Base-by-base conservation (phyloP, 2,329 filamentous ascomycete species). In the Curvularia verruculosa region DNA sequence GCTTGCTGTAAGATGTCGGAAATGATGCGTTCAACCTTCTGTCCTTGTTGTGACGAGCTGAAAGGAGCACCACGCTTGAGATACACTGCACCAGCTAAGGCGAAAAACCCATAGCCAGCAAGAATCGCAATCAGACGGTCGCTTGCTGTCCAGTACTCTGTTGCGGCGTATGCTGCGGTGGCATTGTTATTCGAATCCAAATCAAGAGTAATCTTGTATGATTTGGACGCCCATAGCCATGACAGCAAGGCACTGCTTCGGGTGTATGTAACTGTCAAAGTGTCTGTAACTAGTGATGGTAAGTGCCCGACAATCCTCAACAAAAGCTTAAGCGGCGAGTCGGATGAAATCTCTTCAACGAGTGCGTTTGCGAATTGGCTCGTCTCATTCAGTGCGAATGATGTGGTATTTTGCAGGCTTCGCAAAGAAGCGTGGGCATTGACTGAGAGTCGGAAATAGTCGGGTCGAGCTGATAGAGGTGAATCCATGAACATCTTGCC, bases 1-100 rank as follows among this genome's bases (percentile, higher is more conserved):
- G 95, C 95, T 81, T 99, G 96, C 61, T 92, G 89, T 21, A 99
- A 82, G 1, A 88, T 84, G 61, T 98, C 94, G 23, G 94, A 89
- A 40, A 97, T 77, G 7, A 88, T 84, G 23, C 89, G 89, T 74
- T 98, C 93, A 3, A 85, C 77, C 59, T 81, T 82, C 56, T 84
- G 83, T 4, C 82, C 81, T 49, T 82, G 77, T 46, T 81, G 80
- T 3, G 81, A 80, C 24, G 79, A 79, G 52, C 88, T 87, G 61
- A 96, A 84, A 0, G 90, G 86, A 5, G 84, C 84, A 24, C 89
- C 89, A 56, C 89, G 83, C 54, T 87, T 88, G 28, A 98, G 83
- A 73, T 98, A 99, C 1, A 94, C 78, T 23, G 89, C 87, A 2
- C 92, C 91, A 29, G 90, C 74, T 43, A 90, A 70, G 10, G 89